Evolutionary conservation across 2,329 filamentous ascomycete species (phyloP).

Genomic region (Cryphonectria carpinicola): DNA sequence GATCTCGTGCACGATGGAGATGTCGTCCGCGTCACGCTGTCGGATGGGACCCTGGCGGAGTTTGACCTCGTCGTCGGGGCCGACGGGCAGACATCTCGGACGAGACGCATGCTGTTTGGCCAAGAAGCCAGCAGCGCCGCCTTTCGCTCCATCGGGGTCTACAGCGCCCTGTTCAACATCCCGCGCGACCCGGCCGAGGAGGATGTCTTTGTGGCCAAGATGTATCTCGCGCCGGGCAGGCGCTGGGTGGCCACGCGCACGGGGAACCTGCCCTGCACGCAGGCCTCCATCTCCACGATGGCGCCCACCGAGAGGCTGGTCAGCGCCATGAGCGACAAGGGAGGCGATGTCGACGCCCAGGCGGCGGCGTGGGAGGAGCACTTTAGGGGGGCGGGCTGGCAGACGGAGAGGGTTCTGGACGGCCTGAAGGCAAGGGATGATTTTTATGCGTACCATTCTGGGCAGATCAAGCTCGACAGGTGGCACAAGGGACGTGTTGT

Average conservation of each 20-base stretch:
- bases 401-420: slow-evolving; percentile 40
- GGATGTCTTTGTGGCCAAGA: background rate
- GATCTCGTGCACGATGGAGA: background rate
- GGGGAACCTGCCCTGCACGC: background rate
- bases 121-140: slow-evolving; percentile 10
- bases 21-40: slow-evolving; percentile 41
- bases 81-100: slow-evolving; percentile 55
- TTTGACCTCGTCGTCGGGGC: slow-evolving; percentile 59
- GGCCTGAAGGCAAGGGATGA: slow-evolving; percentile 45
- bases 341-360: slow-evolving; percentile 34
- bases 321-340: slow-evolving; percentile 28
- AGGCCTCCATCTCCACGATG: background rate
- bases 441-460: slow-evolving; percentile 48
- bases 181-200: background rate
- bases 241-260: background rate
- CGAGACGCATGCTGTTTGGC: slow-evolving; percentile 46
- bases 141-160: background rate
- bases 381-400: slow-evolving; percentile 43
- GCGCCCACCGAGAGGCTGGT: slow-evolving; percentile 28
- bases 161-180: background rate
- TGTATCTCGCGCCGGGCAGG: background rate
- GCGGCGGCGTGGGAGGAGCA: slow-evolving; percentile 35
- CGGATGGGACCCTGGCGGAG: slow-evolving; percentile 44
- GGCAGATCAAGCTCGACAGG: slow-evolving; percentile 41
- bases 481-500: slow-evolving; percentile 17